These are phyloP conservation scores for Forsythia suspensa DNA, from an alignment of 257 asterid genomes.

Conservation along the genomic window DNA sequence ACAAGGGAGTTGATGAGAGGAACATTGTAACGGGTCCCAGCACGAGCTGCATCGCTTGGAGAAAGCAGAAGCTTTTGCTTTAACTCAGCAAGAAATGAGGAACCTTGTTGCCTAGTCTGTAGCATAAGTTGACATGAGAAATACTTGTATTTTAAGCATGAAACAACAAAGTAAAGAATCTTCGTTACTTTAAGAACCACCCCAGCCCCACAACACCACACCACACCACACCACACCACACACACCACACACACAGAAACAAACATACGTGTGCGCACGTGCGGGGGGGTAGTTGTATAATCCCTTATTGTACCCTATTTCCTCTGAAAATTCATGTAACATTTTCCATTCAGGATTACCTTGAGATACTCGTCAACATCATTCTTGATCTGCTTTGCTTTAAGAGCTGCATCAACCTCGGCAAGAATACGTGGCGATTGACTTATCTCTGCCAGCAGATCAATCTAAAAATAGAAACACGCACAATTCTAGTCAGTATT, in stretches of 20 bases:
- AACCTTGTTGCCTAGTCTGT: slow-evolving; percentile 86
- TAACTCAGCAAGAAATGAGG: slow-evolving; percentile 76
- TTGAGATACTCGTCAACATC: slow-evolving; percentile 91
- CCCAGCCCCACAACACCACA: background rate
- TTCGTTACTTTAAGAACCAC: background rate
- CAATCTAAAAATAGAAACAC: slow-evolving; percentile 51
- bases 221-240: background rate
- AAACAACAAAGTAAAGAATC: slow-evolving; percentile 2
- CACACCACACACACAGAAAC: background rate
- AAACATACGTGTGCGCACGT: too few species aligned
- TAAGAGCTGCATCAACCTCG: slow-evolving; percentile 93
- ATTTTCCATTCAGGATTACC: slow-evolving; percentile 42
- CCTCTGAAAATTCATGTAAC: background rate
- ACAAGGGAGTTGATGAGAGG: slow-evolving; percentile 94
- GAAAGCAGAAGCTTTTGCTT: slow-evolving; percentile 86
- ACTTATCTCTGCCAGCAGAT: slow-evolving; percentile 79
- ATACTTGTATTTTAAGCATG: slow-evolving; percentile 2
- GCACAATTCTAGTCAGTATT: background rate
- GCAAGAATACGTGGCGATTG: slow-evolving; percentile 91
- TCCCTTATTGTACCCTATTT: background rate
- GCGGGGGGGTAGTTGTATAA: background rate
- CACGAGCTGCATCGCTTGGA: slow-evolving; percentile 70
- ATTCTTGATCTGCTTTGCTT: slow-evolving; percentile 75
- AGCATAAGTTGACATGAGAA: slow-evolving; percentile 16
- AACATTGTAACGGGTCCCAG: slow-evolving; percentile 92